These are phyloP conservation scores for Phanerodontia chrysosporium DNA, from an alignment of 768 basidiomycete genomes.

Conservation along the genomic window DNA sequence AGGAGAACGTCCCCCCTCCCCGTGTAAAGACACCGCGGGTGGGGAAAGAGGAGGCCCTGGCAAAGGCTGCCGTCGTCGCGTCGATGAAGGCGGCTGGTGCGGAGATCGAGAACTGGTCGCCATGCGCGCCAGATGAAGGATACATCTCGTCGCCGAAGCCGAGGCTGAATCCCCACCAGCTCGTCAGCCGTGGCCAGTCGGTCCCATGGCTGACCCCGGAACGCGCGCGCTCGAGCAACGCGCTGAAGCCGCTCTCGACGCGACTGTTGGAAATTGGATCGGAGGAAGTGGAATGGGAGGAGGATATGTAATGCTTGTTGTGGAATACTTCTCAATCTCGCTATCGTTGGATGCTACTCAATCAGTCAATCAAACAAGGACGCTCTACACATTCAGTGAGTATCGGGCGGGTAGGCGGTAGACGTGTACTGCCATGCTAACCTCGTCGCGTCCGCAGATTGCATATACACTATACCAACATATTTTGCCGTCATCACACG, in stretches of 20 bases:
- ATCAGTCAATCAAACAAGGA: not conserved
- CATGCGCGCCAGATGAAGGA: not conserved
- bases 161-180: not conserved
- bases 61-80: not conserved
- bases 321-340: not conserved
- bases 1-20: slow-evolving; percentile 53
- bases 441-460: not conserved
- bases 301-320: not conserved
- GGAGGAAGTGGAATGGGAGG: not conserved
- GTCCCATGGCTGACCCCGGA: not conserved
- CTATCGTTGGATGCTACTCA: not conserved
- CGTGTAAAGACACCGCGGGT: not conserved
- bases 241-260: not conserved
- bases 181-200: not conserved
- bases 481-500: not conserved
- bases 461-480: not conserved
- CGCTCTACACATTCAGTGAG: not conserved
- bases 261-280: not conserved
- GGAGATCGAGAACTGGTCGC: not conserved
- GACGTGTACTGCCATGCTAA: not conserved
- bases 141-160: not conserved
- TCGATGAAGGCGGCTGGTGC: not conserved
- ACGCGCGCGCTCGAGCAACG: not conserved
- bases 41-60: not conserved
- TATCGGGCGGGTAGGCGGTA: not conserved